A percentile compares a stretch with the other conserved stretches of the same genome.
phyloP scores from a whole-genome alignment of 768 basidiomycete species.

The Leccinum arenicola region DNA sequence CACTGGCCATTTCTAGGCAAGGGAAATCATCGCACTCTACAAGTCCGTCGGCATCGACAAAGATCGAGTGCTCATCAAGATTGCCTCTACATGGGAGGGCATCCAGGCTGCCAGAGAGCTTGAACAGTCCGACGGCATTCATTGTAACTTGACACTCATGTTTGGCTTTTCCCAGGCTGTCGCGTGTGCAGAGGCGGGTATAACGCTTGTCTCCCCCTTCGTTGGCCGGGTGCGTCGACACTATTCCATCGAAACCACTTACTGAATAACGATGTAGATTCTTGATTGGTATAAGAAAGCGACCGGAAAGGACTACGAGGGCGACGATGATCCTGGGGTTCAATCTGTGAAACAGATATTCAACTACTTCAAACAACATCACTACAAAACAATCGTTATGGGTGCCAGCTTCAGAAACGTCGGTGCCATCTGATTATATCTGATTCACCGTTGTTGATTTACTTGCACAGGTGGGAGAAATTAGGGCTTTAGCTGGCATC shows the following conservation, averaged over 20 bases:
- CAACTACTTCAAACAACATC: conserved; percentile 98
- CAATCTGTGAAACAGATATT: conserved; percentile 92
- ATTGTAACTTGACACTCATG: conserved; percentile 96
- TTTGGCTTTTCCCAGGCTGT: conserved; percentile 98
- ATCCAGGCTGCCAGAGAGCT: conserved; percentile 96
- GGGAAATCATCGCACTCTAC: conserved; percentile 87
- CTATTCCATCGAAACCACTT: conserved; percentile 4
- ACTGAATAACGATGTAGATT: conserved; percentile 54
- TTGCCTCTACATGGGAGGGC: conserved; percentile 98
- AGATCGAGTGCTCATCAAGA: conserved; percentile 95
- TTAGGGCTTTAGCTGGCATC: conserved; percentile 89
- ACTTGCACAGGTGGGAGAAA: conserved; percentile 67
- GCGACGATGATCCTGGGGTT: conserved; percentile 93
- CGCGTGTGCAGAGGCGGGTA: conserved; percentile 94
- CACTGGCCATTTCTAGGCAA: conserved; percentile 42
- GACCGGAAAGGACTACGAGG: conserved; percentile 80
- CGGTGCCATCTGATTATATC: conserved; percentile 23
- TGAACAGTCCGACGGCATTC: conserved; percentile 84
- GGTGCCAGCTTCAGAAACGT: conserved; percentile 98
- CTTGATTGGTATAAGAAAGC: conserved; percentile 97
- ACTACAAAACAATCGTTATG: conserved; percentile 98
- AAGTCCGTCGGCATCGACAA: conserved; percentile 83
- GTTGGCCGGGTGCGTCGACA: conserved; percentile 76
- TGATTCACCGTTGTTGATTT: background rate
- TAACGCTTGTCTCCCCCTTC: conserved; percentile 96